Conservation (phyloP, 805 yeast genomes). For the Zygotorulaspora sp. region DNA sequence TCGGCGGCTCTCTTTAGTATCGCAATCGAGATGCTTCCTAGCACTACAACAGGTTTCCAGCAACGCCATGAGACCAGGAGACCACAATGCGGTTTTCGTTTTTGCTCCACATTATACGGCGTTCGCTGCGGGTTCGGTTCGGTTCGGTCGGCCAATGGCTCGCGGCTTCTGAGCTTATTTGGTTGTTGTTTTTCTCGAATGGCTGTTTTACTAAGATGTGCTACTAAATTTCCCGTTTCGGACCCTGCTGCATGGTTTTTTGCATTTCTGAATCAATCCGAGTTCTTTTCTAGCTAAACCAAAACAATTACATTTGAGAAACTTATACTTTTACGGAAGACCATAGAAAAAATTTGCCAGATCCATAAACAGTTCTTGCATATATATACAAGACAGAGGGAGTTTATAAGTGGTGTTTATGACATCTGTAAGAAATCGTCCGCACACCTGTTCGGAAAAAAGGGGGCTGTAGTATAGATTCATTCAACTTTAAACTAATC, state of each 20-base stretch:
- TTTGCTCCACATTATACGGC: too few species aligned
- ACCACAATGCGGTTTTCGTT: too few species aligned
- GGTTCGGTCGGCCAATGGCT: too few species aligned
- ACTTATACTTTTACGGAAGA: too few species aligned
- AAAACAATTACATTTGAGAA: background rate
- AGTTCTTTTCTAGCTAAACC: slow-evolving; percentile 2
- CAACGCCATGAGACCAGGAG: too few species aligned
- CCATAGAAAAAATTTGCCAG: background rate
- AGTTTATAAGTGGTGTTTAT: too few species aligned
- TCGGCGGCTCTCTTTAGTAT: too few species aligned
- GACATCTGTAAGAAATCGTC: background rate
- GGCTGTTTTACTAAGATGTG: background rate
- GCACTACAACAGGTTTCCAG: too few species aligned
- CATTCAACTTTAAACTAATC: background rate
- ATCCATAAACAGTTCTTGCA: background rate
- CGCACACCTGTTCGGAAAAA: background rate
- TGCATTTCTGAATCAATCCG: background rate
- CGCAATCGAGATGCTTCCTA: too few species aligned
- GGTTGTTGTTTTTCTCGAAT: background rate
- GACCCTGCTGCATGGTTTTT: slow-evolving; percentile 1
- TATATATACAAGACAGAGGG: too few species aligned
- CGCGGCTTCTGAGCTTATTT: too few species aligned
- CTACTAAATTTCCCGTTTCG: slow-evolving; percentile 1
- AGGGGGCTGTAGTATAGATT: background rate
- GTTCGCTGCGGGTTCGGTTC: too few species aligned